Base-by-base conservation (phyloP, 73 alveolate species). In the Paramecium tetraurelia region DNA sequence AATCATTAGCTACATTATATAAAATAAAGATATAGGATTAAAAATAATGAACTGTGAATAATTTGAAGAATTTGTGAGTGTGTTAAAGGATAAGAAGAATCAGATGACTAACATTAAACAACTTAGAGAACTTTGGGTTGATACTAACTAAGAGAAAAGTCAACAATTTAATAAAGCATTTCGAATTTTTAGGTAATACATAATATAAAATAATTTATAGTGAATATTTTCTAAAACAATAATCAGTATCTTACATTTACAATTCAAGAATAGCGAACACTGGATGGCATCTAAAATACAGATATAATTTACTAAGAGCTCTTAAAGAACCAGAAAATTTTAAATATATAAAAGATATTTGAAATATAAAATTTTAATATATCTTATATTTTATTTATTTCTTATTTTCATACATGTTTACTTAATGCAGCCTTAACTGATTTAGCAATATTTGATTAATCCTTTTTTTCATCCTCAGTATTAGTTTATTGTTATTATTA, bases 91-190 rank as follows among this genome's bases (percentile, higher is more conserved):
- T 16, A 43, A 80, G 14, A 80, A 80, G 20, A 80, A 80, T 80
- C 11, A 21, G 1, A 80, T 80, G 90, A 80, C 90, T 11, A 80
- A 80, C n/a, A 80, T 80, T 46, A 80, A 80, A 21, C n/a, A 80
- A 43, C 57, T 80, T 8, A 41, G 90, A 80, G 90, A 80, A 4
- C 46, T 80, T 38, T 80, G 90, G 90, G 90, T 80, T 44, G 90
- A 80, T 4, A 41, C 63, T 5, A 20, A 41, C 11, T 41, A 80
- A 40, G 41, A 18, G 38, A 46, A 80, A 80, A 11, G 31, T 31
- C 5, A 48, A 80, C 12, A 24, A 43, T 80, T 80, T 22, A 80
- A 80, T 48, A 80, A 46, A 80, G 90, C 90, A 44, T 80, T 80
- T 46, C 20, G 90, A 80, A 46, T 80, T 29, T 44, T 80, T 80